Conservation (phyloP, 352 stramenopile species). For the Pythium phragmitis region DNA sequence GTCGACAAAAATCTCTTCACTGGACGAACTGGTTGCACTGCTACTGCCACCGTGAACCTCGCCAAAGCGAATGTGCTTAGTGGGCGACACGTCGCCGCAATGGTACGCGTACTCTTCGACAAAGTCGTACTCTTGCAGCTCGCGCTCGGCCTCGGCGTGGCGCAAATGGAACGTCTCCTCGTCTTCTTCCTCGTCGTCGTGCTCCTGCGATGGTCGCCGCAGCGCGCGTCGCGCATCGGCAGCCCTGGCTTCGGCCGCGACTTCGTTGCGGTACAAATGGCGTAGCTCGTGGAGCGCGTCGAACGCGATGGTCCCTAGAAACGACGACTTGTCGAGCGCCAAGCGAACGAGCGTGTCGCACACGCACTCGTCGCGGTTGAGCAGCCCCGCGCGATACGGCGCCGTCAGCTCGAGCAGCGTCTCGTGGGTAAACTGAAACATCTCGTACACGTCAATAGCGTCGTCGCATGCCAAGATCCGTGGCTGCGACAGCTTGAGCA, state of each 20-base stretch:
- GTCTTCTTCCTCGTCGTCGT: slow-evolving; percentile 19
- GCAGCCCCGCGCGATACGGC: slow-evolving; percentile 49
- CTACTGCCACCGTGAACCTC: slow-evolving; percentile 10
- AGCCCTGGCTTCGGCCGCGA: slow-evolving; percentile 52
- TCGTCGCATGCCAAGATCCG: slow-evolving; percentile 75
- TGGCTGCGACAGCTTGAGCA: slow-evolving; percentile 81
- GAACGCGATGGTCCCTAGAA: slow-evolving; percentile 69
- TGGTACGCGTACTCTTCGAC: slow-evolving; percentile 65
- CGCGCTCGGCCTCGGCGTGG: slow-evolving; percentile 30
- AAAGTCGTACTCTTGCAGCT: slow-evolving; percentile 78
- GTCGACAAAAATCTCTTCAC: slow-evolving; percentile 63
- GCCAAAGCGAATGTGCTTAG: slow-evolving; percentile 57
- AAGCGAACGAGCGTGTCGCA: slow-evolving; percentile 80
- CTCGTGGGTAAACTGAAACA: slow-evolving; percentile 77
- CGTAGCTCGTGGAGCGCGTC: slow-evolving; percentile 75
- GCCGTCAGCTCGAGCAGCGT: slow-evolving; percentile 54
- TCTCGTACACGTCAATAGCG: slow-evolving; percentile 78
- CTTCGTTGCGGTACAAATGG: slow-evolving; percentile 55
- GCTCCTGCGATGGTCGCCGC: neutral
- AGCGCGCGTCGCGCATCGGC: slow-evolving; percentile 33
- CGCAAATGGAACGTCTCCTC: slow-evolving; percentile 28
- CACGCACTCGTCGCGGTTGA: slow-evolving; percentile 82
- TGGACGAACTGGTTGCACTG: slow-evolving; percentile 32
- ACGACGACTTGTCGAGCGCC: slow-evolving; percentile 81
- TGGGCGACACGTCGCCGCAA: slow-evolving; percentile 44